Evolutionary conservation across 805 yeast genomes (phyloP).

Genomic region (Saccharomycopsis babjevae): DNA sequence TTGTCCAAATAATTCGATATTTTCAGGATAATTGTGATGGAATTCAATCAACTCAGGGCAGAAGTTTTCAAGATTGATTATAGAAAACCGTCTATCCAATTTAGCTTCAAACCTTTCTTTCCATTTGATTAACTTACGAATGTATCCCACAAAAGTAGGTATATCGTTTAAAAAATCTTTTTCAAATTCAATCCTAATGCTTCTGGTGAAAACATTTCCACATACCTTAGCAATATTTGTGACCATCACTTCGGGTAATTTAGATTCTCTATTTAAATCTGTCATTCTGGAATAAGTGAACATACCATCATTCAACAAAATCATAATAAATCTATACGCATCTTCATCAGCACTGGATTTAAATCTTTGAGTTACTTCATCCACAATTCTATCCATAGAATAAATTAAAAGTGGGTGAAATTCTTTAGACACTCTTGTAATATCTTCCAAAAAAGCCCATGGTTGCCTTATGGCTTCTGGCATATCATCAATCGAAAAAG

Average conservation of each 20-base stretch:
- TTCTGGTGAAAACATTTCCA: conserved; percentile 83
- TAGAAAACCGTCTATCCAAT: conserved; percentile 71
- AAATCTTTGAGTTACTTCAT: conserved; percentile 88
- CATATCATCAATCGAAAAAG: conserved; percentile 22
- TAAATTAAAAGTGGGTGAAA: conserved; percentile 91
- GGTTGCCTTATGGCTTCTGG: conserved; percentile 40
- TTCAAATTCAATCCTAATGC: conserved; percentile 81
- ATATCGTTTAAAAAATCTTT: conserved; percentile 78
- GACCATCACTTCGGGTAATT: conserved; percentile 84
- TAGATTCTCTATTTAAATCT: conserved; percentile 40
- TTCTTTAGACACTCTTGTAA: conserved; percentile 88
- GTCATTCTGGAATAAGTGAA: conserved; percentile 83
- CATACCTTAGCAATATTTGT: conserved; percentile 83
- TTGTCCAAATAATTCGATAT: conserved; percentile 95
- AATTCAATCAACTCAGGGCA: conserved; percentile 94
- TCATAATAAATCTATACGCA: conserved; percentile 86
- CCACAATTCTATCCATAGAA: conserved; percentile 88
- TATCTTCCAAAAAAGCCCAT: conserved; percentile 87
- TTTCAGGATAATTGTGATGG: conserved; percentile 97
- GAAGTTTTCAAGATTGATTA: conserved; percentile 74
- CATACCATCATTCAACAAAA: conserved; percentile 85
- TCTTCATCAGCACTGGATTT: conserved; percentile 94
- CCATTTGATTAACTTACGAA: conserved; percentile 80
- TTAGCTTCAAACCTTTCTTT: conserved; percentile 84
- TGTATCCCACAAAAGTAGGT: conserved; percentile 83